Evolutionary conservation across 1,139 yeast species (phyloP).

Genomic region (Lodderomyces metapsilosis): DNA sequence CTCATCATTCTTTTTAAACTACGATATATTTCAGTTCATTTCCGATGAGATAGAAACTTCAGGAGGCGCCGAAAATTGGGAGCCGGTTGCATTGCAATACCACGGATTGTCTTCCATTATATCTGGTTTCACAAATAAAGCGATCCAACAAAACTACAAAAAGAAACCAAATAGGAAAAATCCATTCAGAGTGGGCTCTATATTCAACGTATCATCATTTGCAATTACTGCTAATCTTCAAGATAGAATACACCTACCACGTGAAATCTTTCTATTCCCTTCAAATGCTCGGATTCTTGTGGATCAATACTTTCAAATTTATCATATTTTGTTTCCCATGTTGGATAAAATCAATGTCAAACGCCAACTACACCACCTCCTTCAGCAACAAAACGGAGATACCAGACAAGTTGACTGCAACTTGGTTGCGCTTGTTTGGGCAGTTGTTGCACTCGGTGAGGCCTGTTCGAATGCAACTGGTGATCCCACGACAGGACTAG

Average conservation of each 20-base stretch:
- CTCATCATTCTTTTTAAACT: slow-evolving; percentile 19
- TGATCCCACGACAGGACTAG: slow-evolving; percentile 9
- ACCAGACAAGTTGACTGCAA: slow-evolving; percentile 19
- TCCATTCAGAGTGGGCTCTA: slow-evolving; percentile 26
- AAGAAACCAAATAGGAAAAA: slow-evolving; percentile 11
- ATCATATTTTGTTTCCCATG: slow-evolving; percentile 24
- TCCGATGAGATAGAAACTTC: slow-evolving; percentile 19
- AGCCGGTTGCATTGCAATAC: slow-evolving; percentile 24
- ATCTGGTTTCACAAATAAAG: slow-evolving; percentile 21
- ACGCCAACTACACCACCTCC: slow-evolving; percentile 15
- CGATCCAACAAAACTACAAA: slow-evolving; percentile 15
- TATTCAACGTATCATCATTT: slow-evolving; percentile 22
- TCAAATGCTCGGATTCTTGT: slow-evolving; percentile 15
- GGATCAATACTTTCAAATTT: slow-evolving; percentile 19
- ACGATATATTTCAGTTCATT: slow-evolving; percentile 19
- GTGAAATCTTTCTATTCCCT: slow-evolving; percentile 22
- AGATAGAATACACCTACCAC: slow-evolving; percentile 13
- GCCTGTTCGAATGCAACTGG: slow-evolving; percentile 11
- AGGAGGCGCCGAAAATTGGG: slow-evolving; percentile 13
- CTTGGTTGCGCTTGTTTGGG: slow-evolving; percentile 23
- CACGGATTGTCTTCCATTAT: slow-evolving; percentile 23
- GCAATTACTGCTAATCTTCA: slow-evolving; percentile 18
- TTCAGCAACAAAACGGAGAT: slow-evolving; percentile 9
- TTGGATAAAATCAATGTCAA: slow-evolving; percentile 19
- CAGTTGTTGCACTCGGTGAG: slow-evolving; percentile 21